phyloP scores from a whole-genome alignment of 2,329 filamentous ascomycete genomes.

The Fusarium continuum region DNA sequence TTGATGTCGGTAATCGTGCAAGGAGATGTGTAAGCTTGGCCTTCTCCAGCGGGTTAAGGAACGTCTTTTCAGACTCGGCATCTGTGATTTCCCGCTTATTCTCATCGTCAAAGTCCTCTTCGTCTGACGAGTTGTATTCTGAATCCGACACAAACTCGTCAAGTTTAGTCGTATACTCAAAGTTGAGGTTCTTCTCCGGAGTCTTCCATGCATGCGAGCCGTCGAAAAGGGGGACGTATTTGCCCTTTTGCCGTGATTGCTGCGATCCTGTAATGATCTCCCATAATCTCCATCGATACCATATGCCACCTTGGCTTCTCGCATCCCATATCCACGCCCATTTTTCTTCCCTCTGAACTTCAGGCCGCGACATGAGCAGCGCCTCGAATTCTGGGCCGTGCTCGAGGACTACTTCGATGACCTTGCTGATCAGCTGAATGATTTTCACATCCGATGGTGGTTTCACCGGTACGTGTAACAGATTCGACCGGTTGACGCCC shows the following conservation, averaged over 20 bases:
- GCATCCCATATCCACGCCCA: conserved; percentile 97
- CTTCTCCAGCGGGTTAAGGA: conserved; percentile 84
- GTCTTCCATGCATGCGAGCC: conserved; percentile 79
- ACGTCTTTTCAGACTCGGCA: conserved; percentile 63
- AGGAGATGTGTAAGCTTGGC: conserved; percentile 86
- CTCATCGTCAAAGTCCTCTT: conserved; percentile 76
- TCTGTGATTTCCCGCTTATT: conserved; percentile 58
- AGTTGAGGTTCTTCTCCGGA: conserved; percentile 77
- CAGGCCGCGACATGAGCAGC: conserved; percentile 84
- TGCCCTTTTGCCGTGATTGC: conserved; percentile 56
- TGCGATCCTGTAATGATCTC: conserved; percentile 77
- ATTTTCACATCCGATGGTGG: conserved; percentile 81
- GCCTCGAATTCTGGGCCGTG: conserved; percentile 91
- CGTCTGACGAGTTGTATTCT: conserved; percentile 87
- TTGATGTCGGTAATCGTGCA: conserved; percentile 79
- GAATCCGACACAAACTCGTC: conserved; percentile 84
- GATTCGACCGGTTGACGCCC: conserved; percentile 55
- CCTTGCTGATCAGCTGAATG: conserved; percentile 86
- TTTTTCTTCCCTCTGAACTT: conserved; percentile 85
- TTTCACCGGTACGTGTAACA: conserved; percentile 76
- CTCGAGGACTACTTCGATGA: conserved; percentile 80
- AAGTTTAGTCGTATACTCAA: conserved; percentile 80
- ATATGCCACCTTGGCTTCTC: conserved; percentile 79
- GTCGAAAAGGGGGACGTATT: conserved; percentile 76
- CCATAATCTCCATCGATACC: conserved; percentile 94